Percentiles rank a stretch among this genome's conserved stretches.
Conservation (phyloP, 2,329 filamentous ascomycete species). For the Penicillium sp. region DNA sequence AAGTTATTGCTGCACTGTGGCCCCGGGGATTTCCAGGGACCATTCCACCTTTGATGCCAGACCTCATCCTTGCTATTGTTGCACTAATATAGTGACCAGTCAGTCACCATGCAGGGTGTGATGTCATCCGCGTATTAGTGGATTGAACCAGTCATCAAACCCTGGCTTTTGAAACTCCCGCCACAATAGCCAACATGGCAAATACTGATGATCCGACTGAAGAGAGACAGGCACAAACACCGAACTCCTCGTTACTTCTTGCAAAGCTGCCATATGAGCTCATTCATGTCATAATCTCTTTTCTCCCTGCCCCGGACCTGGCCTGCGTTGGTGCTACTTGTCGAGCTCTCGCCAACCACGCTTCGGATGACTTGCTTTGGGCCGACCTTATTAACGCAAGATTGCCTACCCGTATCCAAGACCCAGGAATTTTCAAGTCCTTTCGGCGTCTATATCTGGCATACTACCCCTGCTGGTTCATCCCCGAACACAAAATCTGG, state of each 20-base stretch:
- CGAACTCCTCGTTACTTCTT: conserved; percentile 21
- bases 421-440: conserved; percentile 60
- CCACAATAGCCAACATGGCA: not conserved
- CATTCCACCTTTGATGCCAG: no score
- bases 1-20: not conserved
- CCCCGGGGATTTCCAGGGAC: no score
- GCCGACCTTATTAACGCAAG: conserved; percentile 68
- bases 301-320: conserved; percentile 67
- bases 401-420: conserved; percentile 60
- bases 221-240: not conserved
- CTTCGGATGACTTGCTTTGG: conserved; percentile 72
- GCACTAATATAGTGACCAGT: not conserved
- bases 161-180: conserved; percentile 1
- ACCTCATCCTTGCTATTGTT: not conserved
- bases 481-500: conserved; percentile 80
- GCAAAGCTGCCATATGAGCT: conserved; percentile 70
- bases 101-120: conserved; percentile 7
- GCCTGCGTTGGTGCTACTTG: conserved; percentile 62
- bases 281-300: conserved; percentile 69
- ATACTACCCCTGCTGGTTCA: conserved; percentile 82
- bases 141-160: conserved; percentile 7
- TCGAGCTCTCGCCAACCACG: conserved; percentile 60
- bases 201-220: conserved; percentile 3
- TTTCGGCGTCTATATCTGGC: conserved; percentile 73
- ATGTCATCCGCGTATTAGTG: conserved; percentile 21